Evolutionary conservation across 192 early-diverging fungal species (phyloP).

Genomic region (Linnemannia schmuckeri): DNA sequence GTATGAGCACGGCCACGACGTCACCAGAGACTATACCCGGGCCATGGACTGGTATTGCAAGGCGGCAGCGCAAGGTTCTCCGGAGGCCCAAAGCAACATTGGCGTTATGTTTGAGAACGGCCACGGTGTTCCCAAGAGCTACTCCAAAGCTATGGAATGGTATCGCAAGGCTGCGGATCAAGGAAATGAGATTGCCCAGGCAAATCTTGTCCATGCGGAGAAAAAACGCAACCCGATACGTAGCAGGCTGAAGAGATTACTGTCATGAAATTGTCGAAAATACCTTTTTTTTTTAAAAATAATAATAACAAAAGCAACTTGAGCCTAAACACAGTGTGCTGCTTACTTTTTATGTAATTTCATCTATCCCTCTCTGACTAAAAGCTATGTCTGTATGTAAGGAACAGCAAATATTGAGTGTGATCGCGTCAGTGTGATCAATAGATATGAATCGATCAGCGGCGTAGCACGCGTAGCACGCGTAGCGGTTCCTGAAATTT

Average conservation of each 20-base stretch:
- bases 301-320: neutral
- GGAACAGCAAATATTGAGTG: too few species aligned
- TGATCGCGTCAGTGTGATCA: too few species aligned
- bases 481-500: too few species aligned
- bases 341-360: neutral
- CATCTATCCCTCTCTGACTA: neutral
- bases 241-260: neutral
- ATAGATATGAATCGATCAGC: too few species aligned
- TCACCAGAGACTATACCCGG: too few species aligned
- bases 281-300: neutral
- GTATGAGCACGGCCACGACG: too few species aligned
- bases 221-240: neutral
- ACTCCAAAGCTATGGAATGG: neutral
- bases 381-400: too few species aligned
- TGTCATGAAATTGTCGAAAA: neutral
- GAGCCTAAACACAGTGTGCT: too few species aligned
- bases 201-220: neutral
- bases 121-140: neutral
- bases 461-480: too few species aligned
- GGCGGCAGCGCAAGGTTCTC: too few species aligned
- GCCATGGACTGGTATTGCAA: too few species aligned
- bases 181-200: neutral
- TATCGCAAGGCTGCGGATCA: slow-evolving; percentile 2
- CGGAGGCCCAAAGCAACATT: neutral
- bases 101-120: neutral